These are phyloP conservation scores for Penicillium sp. DNA, from an alignment of 2,329 filamentous ascomycete species.

Conservation along the genomic window DNA sequence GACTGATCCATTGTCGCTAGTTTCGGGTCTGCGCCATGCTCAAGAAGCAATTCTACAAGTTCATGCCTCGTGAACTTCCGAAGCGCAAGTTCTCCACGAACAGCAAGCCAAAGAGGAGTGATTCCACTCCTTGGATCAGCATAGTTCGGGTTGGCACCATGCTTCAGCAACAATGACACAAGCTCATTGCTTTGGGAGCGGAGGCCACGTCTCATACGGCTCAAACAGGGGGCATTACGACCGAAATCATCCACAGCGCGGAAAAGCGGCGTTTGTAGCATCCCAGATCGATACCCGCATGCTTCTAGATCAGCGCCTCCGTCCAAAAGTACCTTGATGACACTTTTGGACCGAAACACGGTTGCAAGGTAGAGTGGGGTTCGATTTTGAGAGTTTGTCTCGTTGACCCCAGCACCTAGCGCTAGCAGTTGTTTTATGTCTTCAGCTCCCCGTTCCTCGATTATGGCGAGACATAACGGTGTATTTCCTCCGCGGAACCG, in stretches of 20 bases:
- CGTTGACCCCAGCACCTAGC: background rate
- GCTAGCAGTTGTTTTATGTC: background rate
- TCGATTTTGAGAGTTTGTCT: background rate
- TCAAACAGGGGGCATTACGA: background rate
- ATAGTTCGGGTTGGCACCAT: background rate
- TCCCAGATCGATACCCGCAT: background rate
- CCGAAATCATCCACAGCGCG: background rate
- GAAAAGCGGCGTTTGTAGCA: background rate
- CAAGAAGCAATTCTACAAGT: background rate
- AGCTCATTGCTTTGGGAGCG: background rate
- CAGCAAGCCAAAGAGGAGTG: slow-evolving; percentile 1
- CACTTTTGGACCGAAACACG: background rate
- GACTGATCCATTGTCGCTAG: background rate
- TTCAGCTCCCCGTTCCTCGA: background rate
- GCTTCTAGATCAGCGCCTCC: background rate
- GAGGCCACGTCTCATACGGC: background rate
- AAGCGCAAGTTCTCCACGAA: background rate
- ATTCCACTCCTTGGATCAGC: background rate
- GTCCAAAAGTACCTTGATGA: background rate
- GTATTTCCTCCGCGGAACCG: background rate
- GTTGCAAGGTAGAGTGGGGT: background rate
- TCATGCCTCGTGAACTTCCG: background rate
- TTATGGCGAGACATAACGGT: background rate
- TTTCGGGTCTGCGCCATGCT: background rate
- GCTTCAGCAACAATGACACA: background rate